phyloP scores from a whole-genome alignment of 78 protist genomes.

The Dictyostelium discoideum region dicty_2.7 NC_007091.3:150501-151000 shows the following conservation, averaged over 20 bases:
- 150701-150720: not conserved
- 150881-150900: not conserved
- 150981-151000: not conserved
- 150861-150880: not conserved
- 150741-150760: not conserved
- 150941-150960: not conserved
- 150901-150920: not conserved
- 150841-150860: not conserved
- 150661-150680: not conserved
- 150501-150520: not conserved
- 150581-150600: not conserved
- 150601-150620: not conserved
- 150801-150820: not conserved
- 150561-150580: not conserved
- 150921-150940: not conserved
- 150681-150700: not conserved
- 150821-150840: not conserved
- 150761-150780: not conserved
- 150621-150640: not conserved
- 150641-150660: not conserved
- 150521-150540: not conserved
- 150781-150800: not conserved
- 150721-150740: not conserved
- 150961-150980: not conserved
- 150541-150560: not conserved